A percentile compares a stretch with the other conserved stretches of the same genome.
phyloP scores from a whole-genome alignment of 345 rosid genomes.

The Kernera saxatilis region DNA sequence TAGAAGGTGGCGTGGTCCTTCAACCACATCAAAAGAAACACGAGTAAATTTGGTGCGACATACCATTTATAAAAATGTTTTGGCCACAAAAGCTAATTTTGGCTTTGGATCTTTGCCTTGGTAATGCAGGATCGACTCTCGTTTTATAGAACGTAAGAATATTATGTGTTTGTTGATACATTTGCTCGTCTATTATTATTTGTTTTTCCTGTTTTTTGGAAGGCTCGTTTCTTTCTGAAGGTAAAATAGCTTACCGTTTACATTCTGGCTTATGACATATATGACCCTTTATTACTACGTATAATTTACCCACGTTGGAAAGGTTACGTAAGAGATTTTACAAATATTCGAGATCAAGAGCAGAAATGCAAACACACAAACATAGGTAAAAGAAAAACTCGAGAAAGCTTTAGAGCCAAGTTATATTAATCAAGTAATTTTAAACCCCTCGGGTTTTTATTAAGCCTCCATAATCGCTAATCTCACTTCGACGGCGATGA shows the following conservation, averaged over 20 bases:
- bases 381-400: constrained; percentile 4
- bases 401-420: constrained; percentile 39
- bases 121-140: no score
- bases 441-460: background rate
- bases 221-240: no score
- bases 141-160: no score
- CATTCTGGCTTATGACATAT: background rate
- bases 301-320: background rate
- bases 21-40: background rate
- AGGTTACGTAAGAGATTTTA: background rate
- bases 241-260: no score
- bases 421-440: background rate
- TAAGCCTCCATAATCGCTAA: constrained; percentile 11
- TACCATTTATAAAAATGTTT: background rate
- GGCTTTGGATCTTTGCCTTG: no score
- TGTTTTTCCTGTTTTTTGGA: no score
- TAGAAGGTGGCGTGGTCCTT: background rate
- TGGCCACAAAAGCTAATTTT: no score
- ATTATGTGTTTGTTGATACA: no score
- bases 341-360: constrained; percentile 1
- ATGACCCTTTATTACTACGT: background rate
- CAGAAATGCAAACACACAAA: background rate
- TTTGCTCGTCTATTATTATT: no score
- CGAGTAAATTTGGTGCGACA: background rate
- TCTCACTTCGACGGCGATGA: constrained; percentile 23